These are phyloP conservation scores for Grosmannia clavigera DNA, from an alignment of 2,329 filamentous ascomycete species.

Conservation along the genomic window DNA sequence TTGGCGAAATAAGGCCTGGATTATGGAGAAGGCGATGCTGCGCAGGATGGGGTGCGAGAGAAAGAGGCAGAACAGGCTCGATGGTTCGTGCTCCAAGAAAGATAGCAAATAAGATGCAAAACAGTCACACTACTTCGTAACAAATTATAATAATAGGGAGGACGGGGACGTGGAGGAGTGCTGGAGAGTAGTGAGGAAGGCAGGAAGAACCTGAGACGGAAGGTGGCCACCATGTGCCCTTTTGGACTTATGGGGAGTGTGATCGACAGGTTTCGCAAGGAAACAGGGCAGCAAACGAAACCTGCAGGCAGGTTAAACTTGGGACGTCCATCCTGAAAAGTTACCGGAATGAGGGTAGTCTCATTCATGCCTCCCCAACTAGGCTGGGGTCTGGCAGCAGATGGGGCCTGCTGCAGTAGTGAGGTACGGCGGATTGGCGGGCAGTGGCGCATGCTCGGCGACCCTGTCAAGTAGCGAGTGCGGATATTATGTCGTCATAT, in stretches of 20 bases:
- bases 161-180: not conserved
- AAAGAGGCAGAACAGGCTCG: too few relatives aligned
- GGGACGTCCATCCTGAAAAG: not conserved
- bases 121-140: too few relatives aligned
- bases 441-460: not conserved
- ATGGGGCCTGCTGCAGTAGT: not conserved
- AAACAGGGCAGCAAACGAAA: not conserved
- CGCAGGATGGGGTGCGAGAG: not conserved
- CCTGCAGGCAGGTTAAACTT: not conserved
- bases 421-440: not conserved
- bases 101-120: not conserved
- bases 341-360: not conserved
- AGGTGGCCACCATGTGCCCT: not conserved
- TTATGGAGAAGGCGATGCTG: too few relatives aligned
- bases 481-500: not conserved
- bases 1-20: too few relatives aligned
- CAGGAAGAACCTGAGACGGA: not conserved
- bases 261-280: slow-evolving; percentile 1
- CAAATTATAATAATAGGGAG: not conserved
- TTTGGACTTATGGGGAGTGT: not conserved
- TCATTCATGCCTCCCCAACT: not conserved
- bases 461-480: not conserved
- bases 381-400: not conserved
- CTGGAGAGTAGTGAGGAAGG: not conserved
- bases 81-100: not conserved